These are phyloP conservation scores for Cladorrhinum sp. DNA, from an alignment of 2,329 filamentous ascomycete genomes.

Conservation along the genomic window DNA sequence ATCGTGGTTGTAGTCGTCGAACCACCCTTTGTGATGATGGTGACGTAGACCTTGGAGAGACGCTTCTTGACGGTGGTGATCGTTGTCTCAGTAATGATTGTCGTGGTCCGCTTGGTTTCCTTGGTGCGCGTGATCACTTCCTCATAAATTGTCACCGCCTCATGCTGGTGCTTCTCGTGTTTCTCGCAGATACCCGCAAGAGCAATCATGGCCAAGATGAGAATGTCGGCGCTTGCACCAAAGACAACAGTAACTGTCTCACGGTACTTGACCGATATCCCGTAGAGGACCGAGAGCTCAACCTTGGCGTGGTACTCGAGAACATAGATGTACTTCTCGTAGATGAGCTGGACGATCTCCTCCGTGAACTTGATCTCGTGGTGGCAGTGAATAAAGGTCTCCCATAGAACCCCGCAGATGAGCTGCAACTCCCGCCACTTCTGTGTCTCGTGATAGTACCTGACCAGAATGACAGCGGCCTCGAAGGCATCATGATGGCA, in stretches of 20 bases:
- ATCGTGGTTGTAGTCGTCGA: conserved; percentile 36
- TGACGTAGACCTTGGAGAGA: conserved; percentile 46
- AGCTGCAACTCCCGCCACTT: conserved; percentile 45
- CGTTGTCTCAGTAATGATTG: conserved; percentile 33
- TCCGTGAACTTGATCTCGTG: conserved; percentile 40
- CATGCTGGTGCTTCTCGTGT: conserved; percentile 40
- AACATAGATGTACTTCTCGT: conserved; percentile 46
- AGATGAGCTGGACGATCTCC: conserved; percentile 43
- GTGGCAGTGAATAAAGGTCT: conserved; percentile 42
- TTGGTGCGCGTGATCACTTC: conserved; percentile 39
- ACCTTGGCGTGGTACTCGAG: conserved; percentile 42
- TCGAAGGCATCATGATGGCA: conserved; percentile 42
- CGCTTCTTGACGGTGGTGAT: conserved; percentile 47
- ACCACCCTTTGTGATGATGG: conserved; percentile 38
- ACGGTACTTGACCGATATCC: conserved; percentile 47
- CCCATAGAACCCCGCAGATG: conserved; percentile 46
- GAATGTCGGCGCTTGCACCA: conserved; percentile 30
- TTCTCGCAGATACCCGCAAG: conserved; percentile 47
- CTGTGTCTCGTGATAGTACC: conserved; percentile 42
- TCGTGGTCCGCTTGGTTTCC: conserved; percentile 37
- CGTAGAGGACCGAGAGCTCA: conserved; percentile 42
- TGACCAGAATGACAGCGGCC: conserved; percentile 43
- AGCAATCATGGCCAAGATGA: conserved; percentile 34
- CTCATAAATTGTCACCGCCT: conserved; percentile 45
- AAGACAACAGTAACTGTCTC: conserved; percentile 41